A percentile compares a stretch with the other conserved stretches of the same genome.
Evolutionary conservation across 257 asterid species (phyloP).

Genomic region (Nicotiana tomentosiformis): DNA sequence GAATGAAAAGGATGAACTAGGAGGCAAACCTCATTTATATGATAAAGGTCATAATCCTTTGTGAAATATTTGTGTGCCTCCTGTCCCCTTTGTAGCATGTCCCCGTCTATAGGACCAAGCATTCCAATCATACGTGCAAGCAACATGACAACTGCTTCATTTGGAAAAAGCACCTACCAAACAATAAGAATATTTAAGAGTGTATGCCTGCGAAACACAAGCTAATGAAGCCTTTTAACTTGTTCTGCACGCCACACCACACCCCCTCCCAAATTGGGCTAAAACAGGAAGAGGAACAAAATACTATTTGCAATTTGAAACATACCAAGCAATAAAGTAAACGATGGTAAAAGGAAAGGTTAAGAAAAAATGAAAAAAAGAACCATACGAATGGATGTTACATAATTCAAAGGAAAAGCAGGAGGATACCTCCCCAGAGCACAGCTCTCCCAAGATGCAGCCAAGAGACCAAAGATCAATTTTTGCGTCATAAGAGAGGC

Average conservation of each 20-base stretch:
- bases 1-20: background rate
- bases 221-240: background rate
- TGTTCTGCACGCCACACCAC: background rate
- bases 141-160: slow-evolving; percentile 59
- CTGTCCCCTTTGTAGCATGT: slow-evolving; percentile 61
- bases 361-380: too few species aligned
- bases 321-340: background rate
- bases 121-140: slow-evolving; percentile 71
- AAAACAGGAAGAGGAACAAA: background rate
- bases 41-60: slow-evolving; percentile 62
- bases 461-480: slow-evolving; percentile 96
- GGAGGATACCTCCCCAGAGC: slow-evolving; percentile 71
- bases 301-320: background rate
- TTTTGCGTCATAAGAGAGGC: slow-evolving; percentile 82
- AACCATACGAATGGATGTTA: too few species aligned
- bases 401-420: background rate
- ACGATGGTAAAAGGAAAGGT: too few species aligned
- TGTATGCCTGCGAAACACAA: background rate
- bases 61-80: slow-evolving; percentile 85
- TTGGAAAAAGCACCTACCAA: slow-evolving; percentile 84
- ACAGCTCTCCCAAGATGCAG: slow-evolving; percentile 81
- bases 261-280: background rate
- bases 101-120: slow-evolving; percentile 66
- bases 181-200: slow-evolving; percentile 7
- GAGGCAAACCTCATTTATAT: slow-evolving; percentile 57